phyloP scores from a whole-genome alignment of 1,284 basidiomycete genomes.

The Cutaneotrichosporon sp. region DNA sequence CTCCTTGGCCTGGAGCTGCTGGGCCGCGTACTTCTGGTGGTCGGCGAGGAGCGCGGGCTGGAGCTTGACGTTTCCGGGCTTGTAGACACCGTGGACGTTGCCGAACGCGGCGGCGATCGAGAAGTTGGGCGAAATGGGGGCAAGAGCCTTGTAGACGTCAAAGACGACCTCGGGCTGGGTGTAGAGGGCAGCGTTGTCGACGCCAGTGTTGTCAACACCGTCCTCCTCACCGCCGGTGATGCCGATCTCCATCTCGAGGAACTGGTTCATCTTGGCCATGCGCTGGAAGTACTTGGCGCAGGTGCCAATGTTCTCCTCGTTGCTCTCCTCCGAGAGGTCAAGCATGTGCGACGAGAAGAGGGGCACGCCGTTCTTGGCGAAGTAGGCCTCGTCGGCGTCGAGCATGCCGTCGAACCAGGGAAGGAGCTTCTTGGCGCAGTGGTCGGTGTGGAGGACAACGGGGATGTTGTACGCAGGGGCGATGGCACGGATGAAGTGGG shows the following conservation, averaged over 20 bases:
- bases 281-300: conserved; percentile 95
- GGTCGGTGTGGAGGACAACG: conserved; percentile 97
- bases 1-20: conserved; percentile 65
- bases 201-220: conserved; percentile 92
- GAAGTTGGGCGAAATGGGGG: conserved; percentile 87
- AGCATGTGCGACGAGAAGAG: conserved; percentile 93
- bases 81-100: conserved; percentile 95
- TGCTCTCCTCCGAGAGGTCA: conserved; percentile 96
- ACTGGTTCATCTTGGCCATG: conserved; percentile 88
- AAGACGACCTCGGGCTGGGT: conserved; percentile 97
- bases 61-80: conserved; percentile 89
- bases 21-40: conserved; percentile 79
- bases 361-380: conserved; percentile 81
- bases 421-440: conserved; percentile 97
- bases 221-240: conserved; percentile 99
- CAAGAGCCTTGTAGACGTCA: conserved; percentile 84
- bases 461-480: conserved; percentile 89
- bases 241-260: conserved; percentile 99
- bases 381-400: conserved; percentile 91
- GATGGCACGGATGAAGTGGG: conserved; percentile 85
- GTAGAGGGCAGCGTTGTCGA: conserved; percentile 92
- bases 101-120: conserved; percentile 90
- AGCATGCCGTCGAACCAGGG: conserved; percentile 99
- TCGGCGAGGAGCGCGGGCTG: conserved; percentile 87
- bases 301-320: conserved; percentile 93